Evolutionary conservation across 306 rosid species (phyloP).

Genomic region (Lagenaria siceraria): DNA sequence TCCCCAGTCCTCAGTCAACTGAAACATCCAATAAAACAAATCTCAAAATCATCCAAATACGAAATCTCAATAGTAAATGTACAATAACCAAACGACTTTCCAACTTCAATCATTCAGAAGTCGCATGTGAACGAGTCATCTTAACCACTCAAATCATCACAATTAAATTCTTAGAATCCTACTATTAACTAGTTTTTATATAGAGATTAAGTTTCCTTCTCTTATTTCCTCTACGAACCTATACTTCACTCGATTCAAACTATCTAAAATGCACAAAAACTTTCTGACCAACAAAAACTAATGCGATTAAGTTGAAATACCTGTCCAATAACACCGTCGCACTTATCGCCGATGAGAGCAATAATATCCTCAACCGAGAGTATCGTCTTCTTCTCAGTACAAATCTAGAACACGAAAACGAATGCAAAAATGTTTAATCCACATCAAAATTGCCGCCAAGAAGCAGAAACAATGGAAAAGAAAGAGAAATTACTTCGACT

Average conservation of each 20-base stretch:
- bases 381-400: slow-evolving; percentile 88
- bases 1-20: slow-evolving; percentile 99
- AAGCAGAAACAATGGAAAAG: background rate
- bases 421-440: background rate
- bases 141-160: background rate
- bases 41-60: background rate
- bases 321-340: slow-evolving; percentile 99
- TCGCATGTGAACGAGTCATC: background rate
- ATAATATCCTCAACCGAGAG: slow-evolving; percentile 87
- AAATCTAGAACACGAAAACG: slow-evolving; percentile 33
- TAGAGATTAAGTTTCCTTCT: background rate
- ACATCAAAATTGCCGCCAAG: background rate
- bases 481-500: slow-evolving; percentile 49
- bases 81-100: background rate
- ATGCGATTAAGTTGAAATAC: slow-evolving; percentile 14
- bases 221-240: background rate
- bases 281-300: background rate
- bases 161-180: background rate
- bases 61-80: background rate
- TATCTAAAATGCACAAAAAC: background rate
- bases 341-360: slow-evolving; percentile 81
- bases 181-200: background rate
- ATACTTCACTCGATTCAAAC: background rate
- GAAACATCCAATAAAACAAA: slow-evolving; percentile 14
- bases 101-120: background rate